Conservation (phyloP, 164 flowering plant genomes). For the Chimonanthus praecox region DNA sequence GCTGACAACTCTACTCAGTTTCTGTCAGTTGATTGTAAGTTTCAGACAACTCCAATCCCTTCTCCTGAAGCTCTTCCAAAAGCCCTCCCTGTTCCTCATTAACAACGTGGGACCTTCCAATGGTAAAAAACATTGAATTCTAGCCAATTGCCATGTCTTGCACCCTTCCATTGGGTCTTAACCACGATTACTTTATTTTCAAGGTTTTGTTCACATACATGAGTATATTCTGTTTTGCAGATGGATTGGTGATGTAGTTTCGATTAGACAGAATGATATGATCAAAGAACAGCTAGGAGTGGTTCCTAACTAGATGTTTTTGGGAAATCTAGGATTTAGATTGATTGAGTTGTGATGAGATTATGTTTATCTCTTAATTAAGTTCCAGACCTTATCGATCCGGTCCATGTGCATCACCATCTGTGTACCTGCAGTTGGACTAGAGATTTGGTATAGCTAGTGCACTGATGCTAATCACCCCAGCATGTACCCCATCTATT, state of each 20-base stretch:
- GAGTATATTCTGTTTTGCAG: not conserved
- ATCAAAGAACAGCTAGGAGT: too few species aligned
- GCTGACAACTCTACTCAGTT: not conserved
- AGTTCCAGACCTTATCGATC: too few species aligned
- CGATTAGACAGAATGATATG: too few species aligned
- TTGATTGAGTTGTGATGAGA: too few species aligned
- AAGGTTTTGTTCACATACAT: not conserved
- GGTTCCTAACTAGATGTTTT: too few species aligned
- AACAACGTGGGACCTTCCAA: not conserved
- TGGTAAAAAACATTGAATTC: not conserved
- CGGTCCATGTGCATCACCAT: too few species aligned
- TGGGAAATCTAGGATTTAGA: too few species aligned
- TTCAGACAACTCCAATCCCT: constrained; percentile 7
- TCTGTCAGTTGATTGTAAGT: constrained; percentile 16
- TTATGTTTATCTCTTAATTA: too few species aligned
- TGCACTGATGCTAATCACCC: too few species aligned
- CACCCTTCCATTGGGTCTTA: not conserved
- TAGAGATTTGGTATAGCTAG: too few species aligned
- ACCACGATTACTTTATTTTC: not conserved
- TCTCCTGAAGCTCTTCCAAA: constrained; percentile 15
- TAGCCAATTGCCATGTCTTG: not conserved
- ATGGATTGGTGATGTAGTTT: not conserved
- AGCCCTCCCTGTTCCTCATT: constrained; percentile 15
- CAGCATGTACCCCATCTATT: too few species aligned
- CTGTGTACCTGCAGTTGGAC: too few species aligned